Evolutionary conservation across 2,329 filamentous ascomycete species (phyloP).

Genomic region (Pestalotiopsis sp.): DNA sequence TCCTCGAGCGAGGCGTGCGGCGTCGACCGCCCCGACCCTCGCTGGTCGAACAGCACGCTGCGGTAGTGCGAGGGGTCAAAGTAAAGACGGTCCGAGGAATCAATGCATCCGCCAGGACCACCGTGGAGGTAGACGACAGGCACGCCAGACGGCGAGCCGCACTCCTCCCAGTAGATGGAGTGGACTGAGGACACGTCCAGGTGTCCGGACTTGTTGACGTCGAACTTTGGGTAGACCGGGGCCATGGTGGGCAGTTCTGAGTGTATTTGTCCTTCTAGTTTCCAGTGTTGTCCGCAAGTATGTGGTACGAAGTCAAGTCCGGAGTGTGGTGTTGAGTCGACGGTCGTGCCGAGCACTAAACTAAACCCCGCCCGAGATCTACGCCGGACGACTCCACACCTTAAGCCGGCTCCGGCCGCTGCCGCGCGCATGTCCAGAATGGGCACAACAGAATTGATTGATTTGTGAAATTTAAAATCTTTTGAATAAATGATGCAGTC

Average conservation of each 20-base stretch:
- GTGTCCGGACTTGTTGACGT: constrained; percentile 23
- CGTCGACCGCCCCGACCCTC: constrained; percentile 38
- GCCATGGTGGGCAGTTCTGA: constrained; percentile 17
- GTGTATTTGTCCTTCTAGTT: background rate
- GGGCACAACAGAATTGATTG: background rate
- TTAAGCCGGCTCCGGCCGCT: background rate
- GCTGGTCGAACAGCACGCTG: constrained; percentile 41
- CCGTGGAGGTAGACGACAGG: constrained; percentile 44
- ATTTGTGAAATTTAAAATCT: background rate
- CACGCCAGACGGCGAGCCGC: constrained; percentile 19
- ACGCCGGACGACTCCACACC: background rate
- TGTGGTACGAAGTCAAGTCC: background rate
- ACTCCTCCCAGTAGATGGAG: constrained; percentile 29
- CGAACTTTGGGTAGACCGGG: constrained; percentile 24
- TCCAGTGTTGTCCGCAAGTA: background rate
- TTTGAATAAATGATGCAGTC: background rate
- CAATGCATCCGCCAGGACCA: constrained; percentile 40
- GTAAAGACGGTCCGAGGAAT: constrained; percentile 35
- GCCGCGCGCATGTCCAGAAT: background rate
- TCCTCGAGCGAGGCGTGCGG: constrained; percentile 35
- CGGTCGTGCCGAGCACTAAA: background rate
- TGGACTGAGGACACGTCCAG: constrained; percentile 28
- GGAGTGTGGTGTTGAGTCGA: background rate
- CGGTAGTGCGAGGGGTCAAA: constrained; percentile 34
- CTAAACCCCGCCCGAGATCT: background rate